phyloP scores from a whole-genome alignment of 495 filamentous ascomycete genomes.

The Xylaria castorea region DNA sequence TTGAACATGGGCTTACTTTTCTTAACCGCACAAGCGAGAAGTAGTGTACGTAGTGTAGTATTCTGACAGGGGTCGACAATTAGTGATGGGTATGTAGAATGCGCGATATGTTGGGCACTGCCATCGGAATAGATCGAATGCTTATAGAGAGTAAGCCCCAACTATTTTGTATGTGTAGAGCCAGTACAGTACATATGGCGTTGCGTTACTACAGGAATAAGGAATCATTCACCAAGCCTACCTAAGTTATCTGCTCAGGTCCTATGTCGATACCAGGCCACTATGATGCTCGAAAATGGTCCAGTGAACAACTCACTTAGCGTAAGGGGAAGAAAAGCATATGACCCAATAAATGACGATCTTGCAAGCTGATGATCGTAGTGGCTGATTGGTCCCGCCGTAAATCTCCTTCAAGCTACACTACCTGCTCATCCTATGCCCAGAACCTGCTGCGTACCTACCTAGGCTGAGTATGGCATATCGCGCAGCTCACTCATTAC shows the following conservation, averaged over 20 bases:
- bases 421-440: no score
- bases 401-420: neutral
- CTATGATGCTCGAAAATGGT: neutral
- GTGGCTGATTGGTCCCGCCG: neutral
- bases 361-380: constrained; percentile 1
- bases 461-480: neutral
- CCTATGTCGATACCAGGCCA: no score
- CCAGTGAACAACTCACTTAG: neutral
- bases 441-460: no score
- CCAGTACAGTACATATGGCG: neutral
- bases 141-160: neutral
- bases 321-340: constrained; percentile 6
- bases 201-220: neutral
- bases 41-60: no score
- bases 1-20: constrained; percentile 8
- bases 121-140: neutral
- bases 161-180: neutral
- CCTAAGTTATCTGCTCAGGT: no score
- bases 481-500: neutral
- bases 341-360: constrained; percentile 11
- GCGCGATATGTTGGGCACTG: constrained; percentile 8
- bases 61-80: neutral
- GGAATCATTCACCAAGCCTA: no score
- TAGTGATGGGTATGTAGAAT: neutral
- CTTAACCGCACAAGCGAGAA: constrained; percentile 1